These are phyloP conservation scores for Protea cynaroides DNA, from an alignment of 164 flowering plant species.

Conservation along the genomic window DNA sequence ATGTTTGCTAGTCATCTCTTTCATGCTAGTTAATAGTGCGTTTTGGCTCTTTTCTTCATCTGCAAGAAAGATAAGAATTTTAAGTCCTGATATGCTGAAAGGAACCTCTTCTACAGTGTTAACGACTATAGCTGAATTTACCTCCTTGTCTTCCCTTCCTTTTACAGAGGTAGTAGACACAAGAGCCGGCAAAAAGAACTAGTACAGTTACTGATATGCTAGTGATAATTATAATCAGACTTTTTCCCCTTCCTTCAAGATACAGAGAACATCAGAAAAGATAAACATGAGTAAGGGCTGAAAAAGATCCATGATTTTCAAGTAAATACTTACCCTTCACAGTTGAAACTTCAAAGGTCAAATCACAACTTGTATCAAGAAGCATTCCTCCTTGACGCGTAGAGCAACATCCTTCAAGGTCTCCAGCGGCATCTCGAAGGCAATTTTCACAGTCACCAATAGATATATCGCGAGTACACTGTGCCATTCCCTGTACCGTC, in stretches of 20 bases:
- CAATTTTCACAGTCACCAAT: constrained; percentile 7
- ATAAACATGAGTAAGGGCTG: too few species aligned
- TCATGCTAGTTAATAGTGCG: too few species aligned
- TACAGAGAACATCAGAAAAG: too few species aligned
- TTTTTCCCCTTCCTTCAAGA: not conserved
- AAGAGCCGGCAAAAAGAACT: not conserved
- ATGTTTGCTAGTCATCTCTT: too few species aligned
- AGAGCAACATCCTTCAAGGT: constrained; percentile 4
- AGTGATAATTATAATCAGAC: not conserved
- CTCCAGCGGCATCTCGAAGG: not conserved
- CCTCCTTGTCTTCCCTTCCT: not conserved
- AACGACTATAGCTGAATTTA: too few species aligned
- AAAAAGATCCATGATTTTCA: too few species aligned
- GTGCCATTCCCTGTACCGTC: constrained; percentile 19
- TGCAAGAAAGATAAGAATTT: too few species aligned
- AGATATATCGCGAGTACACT: constrained; percentile 20
- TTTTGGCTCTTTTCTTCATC: too few species aligned
- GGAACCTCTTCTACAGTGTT: too few species aligned
- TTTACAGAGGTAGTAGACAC: not conserved
- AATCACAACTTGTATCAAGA: constrained; percentile 6
- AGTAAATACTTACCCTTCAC: too few species aligned
- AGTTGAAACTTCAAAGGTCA: constrained; percentile 1
- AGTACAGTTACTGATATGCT: not conserved
- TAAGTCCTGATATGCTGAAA: too few species aligned
- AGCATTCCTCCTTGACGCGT: not conserved